Conservation (phyloP, 2,329 filamentous ascomycete genomes). For the Arthrobotrys entomopaga region DNA sequence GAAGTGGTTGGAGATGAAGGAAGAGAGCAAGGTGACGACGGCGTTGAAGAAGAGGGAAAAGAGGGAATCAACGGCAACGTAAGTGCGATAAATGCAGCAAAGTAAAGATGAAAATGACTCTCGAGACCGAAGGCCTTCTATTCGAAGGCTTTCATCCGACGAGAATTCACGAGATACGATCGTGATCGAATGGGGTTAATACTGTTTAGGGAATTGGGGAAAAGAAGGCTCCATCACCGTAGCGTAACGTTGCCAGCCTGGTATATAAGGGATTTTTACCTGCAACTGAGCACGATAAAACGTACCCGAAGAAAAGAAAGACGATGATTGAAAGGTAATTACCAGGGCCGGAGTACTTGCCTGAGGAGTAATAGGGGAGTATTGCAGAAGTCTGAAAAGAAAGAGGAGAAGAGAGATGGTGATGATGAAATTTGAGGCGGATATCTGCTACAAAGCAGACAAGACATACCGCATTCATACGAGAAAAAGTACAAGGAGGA, state of each 20-base stretch:
- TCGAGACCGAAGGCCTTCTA: not conserved
- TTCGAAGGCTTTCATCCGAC: conserved; percentile 7
- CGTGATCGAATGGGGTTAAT: conserved; percentile 12
- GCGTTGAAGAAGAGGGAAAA: conserved; percentile 25
- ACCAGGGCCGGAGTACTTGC: no score
- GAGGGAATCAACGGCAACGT: conserved; percentile 1
- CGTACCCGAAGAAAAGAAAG: not conserved
- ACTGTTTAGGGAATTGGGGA: not conserved
- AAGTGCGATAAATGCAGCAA: conserved; percentile 28
- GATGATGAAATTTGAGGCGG: conserved; percentile 34
- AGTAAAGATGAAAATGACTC: conserved; percentile 1
- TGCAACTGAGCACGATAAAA: conserved; percentile 5
- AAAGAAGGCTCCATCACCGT: conserved; percentile 33
- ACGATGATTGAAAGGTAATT: not conserved
- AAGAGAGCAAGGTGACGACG: conserved; percentile 27
- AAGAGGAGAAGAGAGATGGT: conserved; percentile 12
- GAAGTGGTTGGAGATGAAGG: conserved; percentile 22
- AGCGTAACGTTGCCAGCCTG: conserved; percentile 23
- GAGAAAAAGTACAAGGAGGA: conserved; percentile 14
- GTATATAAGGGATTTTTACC: conserved; percentile 52
- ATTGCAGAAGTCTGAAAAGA: not conserved
- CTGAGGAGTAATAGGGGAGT: not conserved
- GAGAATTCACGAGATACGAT: conserved; percentile 27
- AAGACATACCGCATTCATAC: not conserved
- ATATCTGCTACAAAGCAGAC: conserved; percentile 24